Evolutionary conservation across 768 basidiomycete genomes (phyloP), one percentile per base, ranked within the genome.

Genomic region (Heimioporus sp.): DNA sequence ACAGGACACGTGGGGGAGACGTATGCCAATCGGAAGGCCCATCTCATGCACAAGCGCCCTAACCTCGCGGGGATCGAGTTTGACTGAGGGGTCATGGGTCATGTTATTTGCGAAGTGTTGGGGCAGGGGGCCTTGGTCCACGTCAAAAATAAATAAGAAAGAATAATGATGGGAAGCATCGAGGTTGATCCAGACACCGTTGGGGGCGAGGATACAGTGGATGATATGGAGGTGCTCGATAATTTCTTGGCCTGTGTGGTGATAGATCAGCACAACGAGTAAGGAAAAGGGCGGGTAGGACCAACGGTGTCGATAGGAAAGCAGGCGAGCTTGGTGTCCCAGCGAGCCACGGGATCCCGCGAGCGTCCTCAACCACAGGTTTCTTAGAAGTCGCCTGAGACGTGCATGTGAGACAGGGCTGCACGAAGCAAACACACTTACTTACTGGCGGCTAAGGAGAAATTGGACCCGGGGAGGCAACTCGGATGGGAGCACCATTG

Each of bases 31-130:
- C 57, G 85, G 83, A 58, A 98, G 96, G 0, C 96, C 94, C 12
- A 97, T 80, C 43, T 73, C 72, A 20, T 76, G 75, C 2, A 83
- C 86, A 7, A 98, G 77, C 1, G 69, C 68, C 64, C 94, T 96
- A 34, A 98, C 79, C 63, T 98, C 94, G 52, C 91, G 89, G n/a
- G 98, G 71, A 61, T 86, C 87, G 16, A 98, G 76, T 69, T 98
- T 95, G 34, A 98, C 77, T 1, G 90, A 92, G 0, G 83, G 78
- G 56, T 96, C 92, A 55, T 84, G 82, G 38, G 83, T 81, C 49
- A 66, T 77, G 64, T 91, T 93, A 68, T 96, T 95, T 64, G 98
- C 95, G 69, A 86, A 98, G 66, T 98, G 96, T 94, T 95, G 98
- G n/a, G 97, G 72, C 1, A 96, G 72, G 0, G 96, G 96, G 4